A percentile compares a stretch with the other conserved stretches of the same genome.
These are phyloP conservation scores for Lasiodiplodia citricola DNA, from an alignment of 2,329 filamentous ascomycete species.

Conservation along the genomic window DNA sequence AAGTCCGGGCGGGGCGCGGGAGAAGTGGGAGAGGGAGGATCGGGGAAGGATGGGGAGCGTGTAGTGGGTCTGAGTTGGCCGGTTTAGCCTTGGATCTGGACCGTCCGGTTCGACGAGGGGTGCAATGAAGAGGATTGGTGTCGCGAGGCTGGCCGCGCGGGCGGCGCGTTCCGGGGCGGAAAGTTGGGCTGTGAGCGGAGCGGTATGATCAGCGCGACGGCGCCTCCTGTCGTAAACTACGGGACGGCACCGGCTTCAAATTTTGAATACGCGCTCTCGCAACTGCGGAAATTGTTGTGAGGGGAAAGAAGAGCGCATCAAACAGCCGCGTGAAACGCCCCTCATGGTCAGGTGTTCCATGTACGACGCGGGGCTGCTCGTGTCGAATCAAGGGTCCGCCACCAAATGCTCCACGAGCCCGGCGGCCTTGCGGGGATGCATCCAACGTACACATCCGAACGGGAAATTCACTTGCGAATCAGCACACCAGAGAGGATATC, in stretches of 20 bases:
- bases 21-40: background rate
- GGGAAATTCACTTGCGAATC: constrained; percentile 16
- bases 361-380: background rate
- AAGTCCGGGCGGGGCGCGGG: background rate
- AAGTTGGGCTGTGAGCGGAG: constrained; percentile 7
- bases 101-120: background rate
- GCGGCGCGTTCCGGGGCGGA: constrained; percentile 4
- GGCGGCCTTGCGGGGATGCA: constrained; percentile 13
- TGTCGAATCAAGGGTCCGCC: constrained; percentile 8
- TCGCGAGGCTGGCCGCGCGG: background rate
- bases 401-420: background rate
- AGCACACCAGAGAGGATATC: constrained; percentile 12
- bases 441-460: background rate
- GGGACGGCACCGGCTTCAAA: background rate
- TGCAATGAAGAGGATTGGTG: background rate
- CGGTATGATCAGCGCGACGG: constrained; percentile 8
- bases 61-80: background rate
- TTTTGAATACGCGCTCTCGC: background rate
- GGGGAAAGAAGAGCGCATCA: background rate
- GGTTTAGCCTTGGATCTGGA: background rate
- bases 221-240: constrained; percentile 9
- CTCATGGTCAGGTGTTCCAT: background rate
- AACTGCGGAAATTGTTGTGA: background rate
- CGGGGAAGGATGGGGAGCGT: background rate
- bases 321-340: background rate